phyloP scores from a whole-genome alignment of 2,329 filamentous ascomycete species.

The Penicillium sp. region DNA sequence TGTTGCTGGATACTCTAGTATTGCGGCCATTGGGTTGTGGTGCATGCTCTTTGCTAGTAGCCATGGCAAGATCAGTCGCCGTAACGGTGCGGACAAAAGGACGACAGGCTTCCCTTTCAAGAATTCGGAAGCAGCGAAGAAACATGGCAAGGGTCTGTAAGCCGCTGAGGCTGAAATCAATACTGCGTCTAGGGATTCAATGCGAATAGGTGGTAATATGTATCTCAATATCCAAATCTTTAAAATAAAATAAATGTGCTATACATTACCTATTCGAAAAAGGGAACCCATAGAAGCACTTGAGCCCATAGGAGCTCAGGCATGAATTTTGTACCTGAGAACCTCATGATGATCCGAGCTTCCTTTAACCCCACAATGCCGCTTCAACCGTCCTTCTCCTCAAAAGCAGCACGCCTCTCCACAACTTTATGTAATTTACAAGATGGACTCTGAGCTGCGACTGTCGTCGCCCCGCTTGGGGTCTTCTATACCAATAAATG shows the following conservation, averaged over 20 bases:
- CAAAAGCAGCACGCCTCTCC: conserved; percentile 32
- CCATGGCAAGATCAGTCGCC: conserved; percentile 57
- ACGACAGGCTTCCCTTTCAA: conserved; percentile 64
- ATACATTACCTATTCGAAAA: background rate
- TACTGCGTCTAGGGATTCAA: background rate
- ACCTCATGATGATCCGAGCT: conserved; percentile 8
- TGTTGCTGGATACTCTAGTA: conserved; percentile 53
- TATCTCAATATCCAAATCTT: background rate
- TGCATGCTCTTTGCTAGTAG: conserved; percentile 58
- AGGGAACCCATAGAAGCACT: background rate
- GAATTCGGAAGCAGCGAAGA: conserved; percentile 58
- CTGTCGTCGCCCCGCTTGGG: conserved; percentile 18
- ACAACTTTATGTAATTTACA: conserved; percentile 1
- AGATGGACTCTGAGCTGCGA: conserved; percentile 30
- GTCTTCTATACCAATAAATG: conserved; percentile 18
- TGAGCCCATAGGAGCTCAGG: background rate
- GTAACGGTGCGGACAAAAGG: conserved; percentile 65
- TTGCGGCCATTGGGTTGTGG: conserved; percentile 66
- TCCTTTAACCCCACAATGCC: conserved; percentile 17
- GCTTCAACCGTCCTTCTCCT: conserved; percentile 25
- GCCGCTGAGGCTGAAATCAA: background rate
- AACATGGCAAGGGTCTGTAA: conserved; percentile 33
- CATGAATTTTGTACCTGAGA: background rate
- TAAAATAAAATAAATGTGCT: background rate
- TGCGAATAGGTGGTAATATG: background rate